A percentile compares a stretch with the other conserved stretches of the same genome.
phyloP scores from a whole-genome alignment of 345 rosid species.

The Nephelium lappaceum region DNA sequence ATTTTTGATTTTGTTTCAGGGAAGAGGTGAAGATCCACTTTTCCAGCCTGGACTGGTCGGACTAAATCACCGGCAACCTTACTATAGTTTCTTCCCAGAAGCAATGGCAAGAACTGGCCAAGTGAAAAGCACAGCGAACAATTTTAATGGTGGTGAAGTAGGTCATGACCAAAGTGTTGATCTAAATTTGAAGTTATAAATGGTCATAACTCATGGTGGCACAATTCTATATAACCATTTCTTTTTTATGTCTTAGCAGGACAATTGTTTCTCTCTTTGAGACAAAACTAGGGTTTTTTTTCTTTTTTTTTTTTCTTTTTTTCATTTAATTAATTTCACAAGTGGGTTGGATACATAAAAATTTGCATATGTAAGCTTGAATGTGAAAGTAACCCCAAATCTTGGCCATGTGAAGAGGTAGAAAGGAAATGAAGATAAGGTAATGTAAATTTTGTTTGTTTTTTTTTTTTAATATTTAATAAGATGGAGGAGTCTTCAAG shows the following conservation, averaged over 20 bases:
- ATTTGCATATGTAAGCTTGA: conserved; percentile 15
- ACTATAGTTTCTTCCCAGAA: conserved; percentile 49
- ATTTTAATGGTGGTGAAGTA: conserved; percentile 31
- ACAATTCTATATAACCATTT: neutral
- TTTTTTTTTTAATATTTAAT: neutral
- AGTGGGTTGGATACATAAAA: neutral
- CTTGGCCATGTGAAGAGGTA: conserved; percentile 19
- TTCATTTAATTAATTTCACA: neutral
- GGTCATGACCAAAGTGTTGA: conserved; percentile 42
- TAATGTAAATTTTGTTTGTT: conserved; percentile 16
- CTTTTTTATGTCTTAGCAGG: neutral
- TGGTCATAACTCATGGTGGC: neutral
- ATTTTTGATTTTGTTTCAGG: conserved; percentile 22
- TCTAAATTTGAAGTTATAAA: conserved; percentile 53
- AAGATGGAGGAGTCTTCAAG: neutral
- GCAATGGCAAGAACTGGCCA: conserved; percentile 28
- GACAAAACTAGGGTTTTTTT: neutral
- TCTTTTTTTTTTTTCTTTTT: too few species aligned
- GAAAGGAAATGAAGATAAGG: neutral
- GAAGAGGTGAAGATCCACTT: conserved; percentile 28
- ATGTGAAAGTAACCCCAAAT: conserved; percentile 10
- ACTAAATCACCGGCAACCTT: conserved; percentile 30
- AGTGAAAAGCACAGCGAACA: conserved; percentile 16
- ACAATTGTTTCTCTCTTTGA: neutral
- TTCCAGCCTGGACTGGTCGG: conserved; percentile 17